Percentiles rank a stretch among this genome's conserved stretches.
phyloP scores from a whole-genome alignment of 768 basidiomycete species.

The Hortiboletus campestris region DNA sequence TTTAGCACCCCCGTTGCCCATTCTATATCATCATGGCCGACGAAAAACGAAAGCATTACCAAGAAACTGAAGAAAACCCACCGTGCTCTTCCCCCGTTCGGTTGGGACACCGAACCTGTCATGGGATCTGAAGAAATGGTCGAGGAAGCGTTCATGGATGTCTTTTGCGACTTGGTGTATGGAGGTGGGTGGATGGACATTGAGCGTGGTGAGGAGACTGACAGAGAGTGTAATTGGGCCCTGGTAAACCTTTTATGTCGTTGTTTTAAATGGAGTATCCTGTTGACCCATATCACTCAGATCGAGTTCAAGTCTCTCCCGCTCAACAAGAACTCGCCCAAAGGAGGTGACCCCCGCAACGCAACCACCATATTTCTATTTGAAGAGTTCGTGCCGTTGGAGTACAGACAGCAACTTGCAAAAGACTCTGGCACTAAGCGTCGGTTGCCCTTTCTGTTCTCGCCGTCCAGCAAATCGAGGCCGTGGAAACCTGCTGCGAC shows the following conservation, averaged over 20 bases:
- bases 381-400: constrained; percentile 91
- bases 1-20: constrained; percentile 61
- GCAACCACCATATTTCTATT: constrained; percentile 74
- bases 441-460: constrained; percentile 71
- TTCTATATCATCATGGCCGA: constrained; percentile 69
- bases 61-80: constrained; percentile 84
- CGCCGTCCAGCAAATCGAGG: constrained; percentile 43
- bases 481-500: constrained; percentile 84
- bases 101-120: constrained; percentile 89
- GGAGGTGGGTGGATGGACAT: constrained; percentile 85
- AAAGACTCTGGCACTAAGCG: constrained; percentile 50
- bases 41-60: constrained; percentile 66
- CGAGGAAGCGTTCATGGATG: constrained; percentile 88
- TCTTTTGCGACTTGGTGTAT: constrained; percentile 78
- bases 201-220: constrained; percentile 65
- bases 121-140: constrained; percentile 76
- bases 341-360: constrained; percentile 63
- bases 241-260: constrained; percentile 52
- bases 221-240: constrained; percentile 91
- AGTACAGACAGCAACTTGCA: constrained; percentile 76
- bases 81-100: constrained; percentile 70
- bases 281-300: constrained; percentile 42
- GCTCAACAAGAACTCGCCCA: constrained; percentile 22
- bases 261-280: not conserved
- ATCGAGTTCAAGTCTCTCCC: constrained; percentile 86